Percentiles rank a stretch among this genome's conserved stretches.
phyloP scores from a whole-genome alignment of 129 eudicot genomes.

The Cynara cardunculus region DNA sequence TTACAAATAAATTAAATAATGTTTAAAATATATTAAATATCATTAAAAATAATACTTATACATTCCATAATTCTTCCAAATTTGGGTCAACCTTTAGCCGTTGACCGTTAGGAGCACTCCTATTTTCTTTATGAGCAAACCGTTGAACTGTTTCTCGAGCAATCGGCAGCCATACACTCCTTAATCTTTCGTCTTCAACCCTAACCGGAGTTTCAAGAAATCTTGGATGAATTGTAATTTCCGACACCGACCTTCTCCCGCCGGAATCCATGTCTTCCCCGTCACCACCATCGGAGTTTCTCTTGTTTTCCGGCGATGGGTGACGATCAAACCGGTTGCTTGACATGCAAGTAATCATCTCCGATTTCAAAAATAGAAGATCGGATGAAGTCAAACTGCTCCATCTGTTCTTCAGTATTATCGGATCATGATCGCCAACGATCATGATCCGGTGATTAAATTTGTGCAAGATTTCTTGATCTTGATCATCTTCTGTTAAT shows the following conservation, averaged over 20 bases:
- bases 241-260: conserved; percentile 73
- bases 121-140: conserved; percentile 60
- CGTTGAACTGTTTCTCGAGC: conserved; percentile 71
- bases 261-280: conserved; percentile 5
- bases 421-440: conserved; percentile 39
- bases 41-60: neutral
- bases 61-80: conserved; percentile 13
- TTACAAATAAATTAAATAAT: neutral
- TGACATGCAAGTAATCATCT: conserved; percentile 50
- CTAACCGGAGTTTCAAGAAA: conserved; percentile 30
- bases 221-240: conserved; percentile 60
- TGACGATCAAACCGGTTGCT: conserved; percentile 37
- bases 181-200: conserved; percentile 45
- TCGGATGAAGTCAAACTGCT: conserved; percentile 82
- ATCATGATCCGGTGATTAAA: conserved; percentile 65
- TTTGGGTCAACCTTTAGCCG: neutral
- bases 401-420: conserved; percentile 67
- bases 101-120: neutral
- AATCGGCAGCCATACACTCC: conserved; percentile 75
- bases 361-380: conserved; percentile 55
- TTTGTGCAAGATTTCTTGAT: conserved; percentile 33
- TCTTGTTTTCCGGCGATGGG: conserved; percentile 4
- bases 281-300: neutral
- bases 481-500: neutral
- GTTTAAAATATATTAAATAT: neutral